These are phyloP conservation scores for Boletellus ananiceps DNA, from an alignment of 768 basidiomycete species.

Conservation along the genomic window DNA sequence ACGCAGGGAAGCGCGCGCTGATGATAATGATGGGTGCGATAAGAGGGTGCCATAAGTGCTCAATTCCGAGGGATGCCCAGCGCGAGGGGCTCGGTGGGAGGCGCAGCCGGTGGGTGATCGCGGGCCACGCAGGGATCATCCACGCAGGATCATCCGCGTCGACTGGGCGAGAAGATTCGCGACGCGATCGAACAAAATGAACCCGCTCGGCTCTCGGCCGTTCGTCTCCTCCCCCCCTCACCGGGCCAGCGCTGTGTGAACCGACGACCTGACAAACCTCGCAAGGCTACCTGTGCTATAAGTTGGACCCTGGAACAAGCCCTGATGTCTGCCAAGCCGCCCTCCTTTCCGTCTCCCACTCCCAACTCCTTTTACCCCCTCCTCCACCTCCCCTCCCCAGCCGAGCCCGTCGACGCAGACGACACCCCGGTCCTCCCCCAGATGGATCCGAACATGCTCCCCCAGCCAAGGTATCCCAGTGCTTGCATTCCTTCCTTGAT, in stretches of 20 bases:
- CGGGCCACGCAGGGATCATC: too few relatives aligned
- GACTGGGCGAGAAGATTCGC: too few relatives aligned
- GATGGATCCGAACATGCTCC: constrained; percentile 25
- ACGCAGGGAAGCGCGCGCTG: too few relatives aligned
- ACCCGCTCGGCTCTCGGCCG: not conserved
- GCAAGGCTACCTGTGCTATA: constrained; percentile 8
- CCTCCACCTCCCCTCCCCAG: constrained; percentile 5
- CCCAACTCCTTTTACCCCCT: too few relatives aligned
- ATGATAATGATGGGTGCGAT: too few relatives aligned
- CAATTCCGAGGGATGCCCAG: too few relatives aligned
- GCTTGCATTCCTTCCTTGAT: constrained; percentile 46
- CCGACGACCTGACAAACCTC: not conserved
- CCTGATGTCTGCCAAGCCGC: constrained; percentile 31
- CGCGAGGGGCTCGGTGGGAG: too few relatives aligned
- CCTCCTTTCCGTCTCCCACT: constrained; percentile 33
- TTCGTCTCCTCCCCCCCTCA: too few relatives aligned
- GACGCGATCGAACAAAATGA: constrained; percentile 10
- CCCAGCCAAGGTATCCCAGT: constrained; percentile 30
- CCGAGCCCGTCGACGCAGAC: constrained; percentile 12
- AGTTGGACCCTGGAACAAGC: constrained; percentile 28
- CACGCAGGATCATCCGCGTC: too few relatives aligned
- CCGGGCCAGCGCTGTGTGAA: constrained; percentile 20
- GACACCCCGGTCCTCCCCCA: constrained; percentile 11
- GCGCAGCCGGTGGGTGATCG: too few relatives aligned
- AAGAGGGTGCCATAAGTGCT: too few relatives aligned